phyloP scores from a whole-genome alignment of 2,329 filamentous ascomycete genomes.

The Gaeumannomyces tritici region DNA sequence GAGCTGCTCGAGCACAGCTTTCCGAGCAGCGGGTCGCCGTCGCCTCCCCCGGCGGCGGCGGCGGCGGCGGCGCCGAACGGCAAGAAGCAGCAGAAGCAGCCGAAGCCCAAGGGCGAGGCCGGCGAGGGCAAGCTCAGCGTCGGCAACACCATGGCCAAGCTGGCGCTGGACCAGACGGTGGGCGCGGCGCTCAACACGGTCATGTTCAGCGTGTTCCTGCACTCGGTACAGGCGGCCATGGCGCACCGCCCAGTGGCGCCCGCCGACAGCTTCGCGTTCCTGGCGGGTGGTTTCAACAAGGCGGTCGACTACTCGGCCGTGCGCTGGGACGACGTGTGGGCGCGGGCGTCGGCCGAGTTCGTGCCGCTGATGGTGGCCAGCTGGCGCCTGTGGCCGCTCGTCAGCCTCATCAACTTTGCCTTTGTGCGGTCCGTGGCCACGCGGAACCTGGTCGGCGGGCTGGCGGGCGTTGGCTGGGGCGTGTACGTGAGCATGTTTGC shows the following conservation, averaged over 20 bases:
- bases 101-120: constrained; percentile 20
- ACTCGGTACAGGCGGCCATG: constrained; percentile 42
- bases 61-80: constrained; percentile 20
- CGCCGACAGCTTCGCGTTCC: constrained; percentile 20
- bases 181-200: constrained; percentile 57
- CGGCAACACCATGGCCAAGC: constrained; percentile 57
- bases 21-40: constrained; percentile 40
- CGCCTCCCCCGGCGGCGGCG: too few species aligned
- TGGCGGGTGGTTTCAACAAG: constrained; percentile 15
- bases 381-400: constrained; percentile 59
- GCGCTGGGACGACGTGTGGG: constrained; percentile 32
- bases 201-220: constrained; percentile 50
- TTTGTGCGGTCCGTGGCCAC: constrained; percentile 54
- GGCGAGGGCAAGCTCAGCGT: constrained; percentile 42
- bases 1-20: constrained; percentile 65
- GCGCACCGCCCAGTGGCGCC: constrained; percentile 23
- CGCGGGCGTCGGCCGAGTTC: constrained; percentile 43
- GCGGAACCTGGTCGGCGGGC: constrained; percentile 54
- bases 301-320: constrained; percentile 35
- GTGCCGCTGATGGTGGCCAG: constrained; percentile 57
- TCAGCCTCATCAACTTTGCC: constrained; percentile 59
- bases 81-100: constrained; percentile 14
- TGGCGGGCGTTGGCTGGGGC: constrained; percentile 62
- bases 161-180: constrained; percentile 58
- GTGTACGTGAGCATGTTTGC: constrained; percentile 58